These are phyloP conservation scores for Rhizophagus clarus DNA, from an alignment of 192 early-diverging fungal genomes.

Conservation along the genomic window DNA sequence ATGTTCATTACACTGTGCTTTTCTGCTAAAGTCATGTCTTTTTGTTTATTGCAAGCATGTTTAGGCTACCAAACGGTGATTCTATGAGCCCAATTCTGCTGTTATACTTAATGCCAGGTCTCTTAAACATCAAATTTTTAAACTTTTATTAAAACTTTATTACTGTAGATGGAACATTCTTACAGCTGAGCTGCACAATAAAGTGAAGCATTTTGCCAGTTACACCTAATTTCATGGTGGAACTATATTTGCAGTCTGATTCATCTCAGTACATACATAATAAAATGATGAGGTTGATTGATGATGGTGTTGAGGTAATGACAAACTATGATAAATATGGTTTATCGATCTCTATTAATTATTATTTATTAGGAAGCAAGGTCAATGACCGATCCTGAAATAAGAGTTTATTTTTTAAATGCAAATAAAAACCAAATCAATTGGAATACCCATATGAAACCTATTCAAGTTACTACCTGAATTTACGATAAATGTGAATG, in stretches of 20 bases:
- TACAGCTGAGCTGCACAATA: neutral
- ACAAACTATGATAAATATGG: slow-evolving; percentile 11
- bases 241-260: neutral
- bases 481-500: no score
- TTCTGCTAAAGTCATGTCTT: no score
- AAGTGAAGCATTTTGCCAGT: neutral
- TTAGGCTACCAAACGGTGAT: no score
- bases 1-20: no score
- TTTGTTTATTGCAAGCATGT: no score
- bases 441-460: no score
- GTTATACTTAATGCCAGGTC: no score
- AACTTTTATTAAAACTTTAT: neutral
- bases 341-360: neutral
- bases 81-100: no score
- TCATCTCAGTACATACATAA: no score
- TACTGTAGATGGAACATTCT: slow-evolving; percentile 9
- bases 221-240: neutral
- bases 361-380: neutral
- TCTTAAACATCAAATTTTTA: no score
- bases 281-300: slow-evolving; percentile 16
- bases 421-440: neutral
- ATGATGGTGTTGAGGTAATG: slow-evolving; percentile 22
- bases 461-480: no score
- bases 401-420: slow-evolving; percentile 12
- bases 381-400: slow-evolving; percentile 6